phyloP scores from a whole-genome alignment of 2,329 filamentous ascomycete species.

The Hymenoscyphus albidus region DNA sequence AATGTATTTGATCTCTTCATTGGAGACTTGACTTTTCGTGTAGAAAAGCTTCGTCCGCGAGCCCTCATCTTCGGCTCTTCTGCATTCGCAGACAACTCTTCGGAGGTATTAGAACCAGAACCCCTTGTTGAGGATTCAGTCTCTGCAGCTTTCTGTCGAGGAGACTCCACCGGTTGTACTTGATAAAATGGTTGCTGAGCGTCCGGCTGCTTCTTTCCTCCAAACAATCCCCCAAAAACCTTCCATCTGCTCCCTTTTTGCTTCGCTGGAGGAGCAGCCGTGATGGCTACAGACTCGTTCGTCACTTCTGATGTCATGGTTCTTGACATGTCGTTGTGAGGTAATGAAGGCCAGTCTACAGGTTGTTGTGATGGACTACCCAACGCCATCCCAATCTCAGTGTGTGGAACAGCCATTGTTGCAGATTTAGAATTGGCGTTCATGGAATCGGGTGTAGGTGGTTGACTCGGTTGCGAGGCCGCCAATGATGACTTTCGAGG shows the following conservation, averaged over 20 bases:
- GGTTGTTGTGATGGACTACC: constrained; percentile 58
- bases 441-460: constrained; percentile 23
- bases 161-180: constrained; percentile 25
- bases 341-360: constrained; percentile 22
- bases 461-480: constrained; percentile 7
- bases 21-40: constrained; percentile 26
- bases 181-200: constrained; percentile 31
- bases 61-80: constrained; percentile 19
- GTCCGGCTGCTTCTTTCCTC: constrained; percentile 38
- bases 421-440: constrained; percentile 8
- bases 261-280: constrained; percentile 16
- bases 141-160: constrained; percentile 9
- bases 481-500: constrained; percentile 18
- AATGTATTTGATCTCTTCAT: constrained; percentile 29
- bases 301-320: constrained; percentile 27
- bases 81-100: constrained; percentile 9
- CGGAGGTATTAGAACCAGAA: constrained; percentile 9
- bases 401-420: constrained; percentile 20
- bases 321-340: constrained; percentile 12
- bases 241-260: constrained; percentile 54
- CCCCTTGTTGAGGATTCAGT: constrained; percentile 12
- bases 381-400: constrained; percentile 66
- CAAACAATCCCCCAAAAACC: constrained; percentile 52
- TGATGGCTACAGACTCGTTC: constrained; percentile 18
- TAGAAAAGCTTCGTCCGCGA: constrained; percentile 25